Base-by-base conservation (phyloP, 2,329 filamentous ascomycete species). In the Alternaria dauci region DNA sequence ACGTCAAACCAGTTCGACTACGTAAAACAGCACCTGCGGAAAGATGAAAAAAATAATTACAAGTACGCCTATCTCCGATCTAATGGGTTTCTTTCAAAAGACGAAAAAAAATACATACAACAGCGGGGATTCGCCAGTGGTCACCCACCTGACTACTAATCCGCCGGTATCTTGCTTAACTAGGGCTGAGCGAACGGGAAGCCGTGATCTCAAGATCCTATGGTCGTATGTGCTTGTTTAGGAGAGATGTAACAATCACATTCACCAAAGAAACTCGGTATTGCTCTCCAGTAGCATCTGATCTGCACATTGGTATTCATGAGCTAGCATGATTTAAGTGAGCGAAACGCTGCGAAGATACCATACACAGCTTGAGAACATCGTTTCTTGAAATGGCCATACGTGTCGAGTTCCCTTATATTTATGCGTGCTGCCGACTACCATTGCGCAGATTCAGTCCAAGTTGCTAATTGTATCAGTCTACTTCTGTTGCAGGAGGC, bases 91-190 rank as follows among this genome's bases (percentile, higher is more conserved):
- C 14, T 25, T 16, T 36, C 18, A 20, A 25, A 8, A 36, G 16
- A 23, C 20, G 20, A 2, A 36, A 14, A 14, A 50, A 48, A 25
- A 48, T n/a, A 50, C 14, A 50, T 18, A 36, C 8, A 50, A 36
- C 46, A 50, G 4, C 5, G 20, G 46, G 46, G 30, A 23, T 50
- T 50, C 46, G 46, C 46, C 32, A 36, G 46, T 50, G 32, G 46
- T 50, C 46, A 42, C 39, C 39, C 39, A 42, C 39, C 39, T 42
- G 39, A 42, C 39, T 42, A 42, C 39, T 42, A 42, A 42, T 42
- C 39, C 39, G 39, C 39, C 39, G 39, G 39, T 42, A 42, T 42
- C 39, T 42, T 42, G 46, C 30, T 50, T 50, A 50, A 50, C 46
- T 28, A 32, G 46, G 28, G 46, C 26, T 32, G 46, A 50, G 26